Evolutionary conservation across 176 grass and related monocot species (phyloP).

Genomic region (Triticum timopheevii): DNA sequence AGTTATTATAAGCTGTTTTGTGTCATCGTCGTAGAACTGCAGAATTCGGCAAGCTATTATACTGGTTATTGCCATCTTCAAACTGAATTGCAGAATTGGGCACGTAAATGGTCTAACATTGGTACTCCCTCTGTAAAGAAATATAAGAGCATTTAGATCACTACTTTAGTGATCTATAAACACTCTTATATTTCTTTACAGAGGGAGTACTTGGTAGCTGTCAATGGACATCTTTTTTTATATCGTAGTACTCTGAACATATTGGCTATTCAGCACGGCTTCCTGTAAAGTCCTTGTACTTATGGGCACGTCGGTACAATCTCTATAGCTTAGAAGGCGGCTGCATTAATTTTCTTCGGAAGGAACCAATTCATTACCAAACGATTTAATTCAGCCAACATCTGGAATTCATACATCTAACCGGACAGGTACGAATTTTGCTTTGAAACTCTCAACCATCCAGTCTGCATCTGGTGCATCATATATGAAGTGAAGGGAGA

Average conservation of each 20-base stretch:
- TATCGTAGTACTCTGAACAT: not conserved
- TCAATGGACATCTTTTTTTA: not conserved
- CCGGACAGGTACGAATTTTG: not conserved
- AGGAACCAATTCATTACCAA: not conserved
- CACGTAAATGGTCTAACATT: not conserved
- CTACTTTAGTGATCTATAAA: too few species aligned
- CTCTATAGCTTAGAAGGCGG: not conserved
- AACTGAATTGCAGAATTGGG: slow-evolving; percentile 2
- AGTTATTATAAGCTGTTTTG: not conserved
- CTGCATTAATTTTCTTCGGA: not conserved
- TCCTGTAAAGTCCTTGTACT: not conserved
- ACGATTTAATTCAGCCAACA: not conserved
- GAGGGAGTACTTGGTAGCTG: not conserved
- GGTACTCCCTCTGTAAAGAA: too few species aligned
- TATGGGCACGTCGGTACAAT: not conserved
- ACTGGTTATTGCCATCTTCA: slow-evolving; percentile 13
- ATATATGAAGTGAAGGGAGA: not conserved
- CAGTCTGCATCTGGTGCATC: not conserved
- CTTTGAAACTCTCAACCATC: not conserved
- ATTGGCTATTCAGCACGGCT: not conserved
- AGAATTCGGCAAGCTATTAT: not conserved
- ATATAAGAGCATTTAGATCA: too few species aligned
- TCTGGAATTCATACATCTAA: slow-evolving; percentile 19
- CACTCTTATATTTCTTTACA: too few species aligned
- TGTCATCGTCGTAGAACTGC: not conserved